Base-by-base conservation (phyloP, 2,329 filamentous ascomycete genomes). In the Calonectria hawksworthii region DNA sequence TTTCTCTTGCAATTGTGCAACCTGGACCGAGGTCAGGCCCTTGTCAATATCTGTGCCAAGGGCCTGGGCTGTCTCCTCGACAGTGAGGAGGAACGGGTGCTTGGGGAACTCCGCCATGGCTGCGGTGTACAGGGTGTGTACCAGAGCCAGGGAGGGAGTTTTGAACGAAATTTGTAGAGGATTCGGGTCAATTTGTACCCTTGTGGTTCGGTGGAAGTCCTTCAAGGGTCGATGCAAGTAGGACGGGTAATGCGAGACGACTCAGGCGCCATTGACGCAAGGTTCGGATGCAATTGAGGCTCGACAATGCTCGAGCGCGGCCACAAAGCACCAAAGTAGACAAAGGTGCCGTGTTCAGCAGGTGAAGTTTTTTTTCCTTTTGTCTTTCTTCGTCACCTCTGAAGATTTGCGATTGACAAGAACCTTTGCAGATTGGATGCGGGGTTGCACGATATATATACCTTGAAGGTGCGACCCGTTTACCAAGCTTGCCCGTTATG, bases 1-100 rank as follows among this genome's bases (percentile, higher is more conserved):
- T 74, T 90, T 87, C 28, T 89, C 84, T 71, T 92, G 89, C 30
- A 93, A 87, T 71, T 91, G 84, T 67, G 88, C 83, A 28, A 94
- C 93, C 80, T 94, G 90, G 11, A 86, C 83, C 21, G 90, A 88
- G 13, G 88, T 91, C 54, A 96, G 87, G 50, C 94, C 94, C 82
- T 90, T 92, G 75, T 95, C 93, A 69, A 92, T 82, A 81, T 94
- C 89, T 68, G 93, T 93, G 44, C 88, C 86, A 68, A 94, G 89
- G 75, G 91, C 89, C 69, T 89, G 86, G 34, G 90, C 91, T 74
- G 94, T 93, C 84, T 94, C 89, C 76, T 90, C 86, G 78, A 90
- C 88, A 28, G 90, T 83, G 65, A 95, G 88, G 74, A 93, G 89
- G 81, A 92, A 93, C 34, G 92, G 90, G 80, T 92, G 91, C 68